Percentiles rank a stretch among this genome's conserved stretches.
Evolutionary conservation across 805 yeast genomes (phyloP).

Genomic region (Metschnikowia kofuensis): DNA sequence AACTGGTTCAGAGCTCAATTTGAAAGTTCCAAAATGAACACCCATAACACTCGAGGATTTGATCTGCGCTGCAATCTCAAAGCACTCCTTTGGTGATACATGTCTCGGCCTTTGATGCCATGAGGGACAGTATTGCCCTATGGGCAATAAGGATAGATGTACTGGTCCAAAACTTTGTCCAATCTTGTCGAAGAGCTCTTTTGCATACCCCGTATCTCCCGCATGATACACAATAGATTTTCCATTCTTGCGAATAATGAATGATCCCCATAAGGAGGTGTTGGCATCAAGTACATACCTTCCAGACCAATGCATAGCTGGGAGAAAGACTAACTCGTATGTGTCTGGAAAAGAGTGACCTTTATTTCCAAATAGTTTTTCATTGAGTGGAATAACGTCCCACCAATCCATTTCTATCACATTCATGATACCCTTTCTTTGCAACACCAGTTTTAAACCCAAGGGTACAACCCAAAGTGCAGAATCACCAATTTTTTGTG

Average conservation of each 20-base stretch:
- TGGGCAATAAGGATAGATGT: slow-evolving; percentile 71
- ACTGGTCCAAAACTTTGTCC: slow-evolving; percentile 58
- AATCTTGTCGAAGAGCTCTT: slow-evolving; percentile 67
- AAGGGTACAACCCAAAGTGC: slow-evolving; percentile 84
- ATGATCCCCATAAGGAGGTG: slow-evolving; percentile 85
- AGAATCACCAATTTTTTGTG: slow-evolving; percentile 48
- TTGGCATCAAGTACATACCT: slow-evolving; percentile 78
- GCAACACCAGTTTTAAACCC: slow-evolving; percentile 65
- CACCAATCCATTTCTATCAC: slow-evolving; percentile 90
- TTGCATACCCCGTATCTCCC: slow-evolving; percentile 91
- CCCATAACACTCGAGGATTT: slow-evolving; percentile 68
- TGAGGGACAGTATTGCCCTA: slow-evolving; percentile 92
- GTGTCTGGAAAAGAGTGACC: slow-evolving; percentile 35
- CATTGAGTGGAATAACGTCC: slow-evolving; percentile 48
- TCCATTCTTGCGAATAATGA: slow-evolving; percentile 61
- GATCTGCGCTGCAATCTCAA: slow-evolving; percentile 63
- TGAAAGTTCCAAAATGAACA: slow-evolving; percentile 96
- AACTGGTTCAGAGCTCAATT: slow-evolving; percentile 82
- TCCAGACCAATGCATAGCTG: slow-evolving; percentile 98
- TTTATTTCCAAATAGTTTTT: slow-evolving; percentile 37
- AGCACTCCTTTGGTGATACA: slow-evolving; percentile 74
- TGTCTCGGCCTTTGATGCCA: slow-evolving; percentile 94
- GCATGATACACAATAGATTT: slow-evolving; percentile 82
- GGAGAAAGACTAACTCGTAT: slow-evolving; percentile 83
- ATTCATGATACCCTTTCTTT: slow-evolving; percentile 55